phyloP scores from a whole-genome alignment of 1,284 basidiomycete genomes.

The Phellopilus nigrolimitatus region DNA sequence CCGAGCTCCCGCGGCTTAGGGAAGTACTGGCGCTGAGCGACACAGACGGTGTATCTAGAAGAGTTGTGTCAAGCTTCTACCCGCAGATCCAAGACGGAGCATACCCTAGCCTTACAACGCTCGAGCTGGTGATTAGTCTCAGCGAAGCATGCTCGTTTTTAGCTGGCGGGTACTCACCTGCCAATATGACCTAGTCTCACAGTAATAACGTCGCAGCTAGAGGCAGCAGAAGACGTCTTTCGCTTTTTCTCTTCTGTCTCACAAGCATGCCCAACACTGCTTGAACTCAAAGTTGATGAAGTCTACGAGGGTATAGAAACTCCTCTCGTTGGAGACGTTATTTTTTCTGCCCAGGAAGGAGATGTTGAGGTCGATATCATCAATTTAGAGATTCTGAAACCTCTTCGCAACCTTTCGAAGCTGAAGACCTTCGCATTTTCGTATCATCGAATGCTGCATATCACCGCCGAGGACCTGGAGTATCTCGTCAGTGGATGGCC shows the following conservation, averaged over 20 bases:
- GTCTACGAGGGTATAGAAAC: not conserved
- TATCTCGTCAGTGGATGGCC: slow-evolving; percentile 47
- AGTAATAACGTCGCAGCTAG: not conserved
- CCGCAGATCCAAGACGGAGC: not conserved
- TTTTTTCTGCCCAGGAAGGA: not conserved
- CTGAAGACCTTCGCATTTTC: slow-evolving; percentile 45
- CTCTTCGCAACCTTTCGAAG: not conserved
- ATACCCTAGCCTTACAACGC: not conserved
- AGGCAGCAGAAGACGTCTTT: not conserved
- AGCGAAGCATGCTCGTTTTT: not conserved
- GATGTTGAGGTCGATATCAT: not conserved
- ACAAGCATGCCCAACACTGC: not conserved
- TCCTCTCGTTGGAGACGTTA: not conserved
- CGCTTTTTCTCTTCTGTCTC: not conserved
- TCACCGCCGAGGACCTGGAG: slow-evolving; percentile 44
- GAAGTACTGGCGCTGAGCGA: not conserved
- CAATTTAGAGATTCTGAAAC: not conserved
- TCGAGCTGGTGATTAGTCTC: not conserved
- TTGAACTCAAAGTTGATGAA: not conserved
- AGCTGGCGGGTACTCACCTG: not conserved
- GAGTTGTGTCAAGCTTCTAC: not conserved
- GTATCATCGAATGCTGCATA: slow-evolving; percentile 46
- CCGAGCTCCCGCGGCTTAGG: not conserved
- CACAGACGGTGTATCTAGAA: not conserved
- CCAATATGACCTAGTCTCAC: not conserved